A percentile compares a stretch with the other conserved stretches of the same genome.
phyloP scores from a whole-genome alignment of 2,329 filamentous ascomycete species.

The Pseudogymnoascus sp. region DNA sequence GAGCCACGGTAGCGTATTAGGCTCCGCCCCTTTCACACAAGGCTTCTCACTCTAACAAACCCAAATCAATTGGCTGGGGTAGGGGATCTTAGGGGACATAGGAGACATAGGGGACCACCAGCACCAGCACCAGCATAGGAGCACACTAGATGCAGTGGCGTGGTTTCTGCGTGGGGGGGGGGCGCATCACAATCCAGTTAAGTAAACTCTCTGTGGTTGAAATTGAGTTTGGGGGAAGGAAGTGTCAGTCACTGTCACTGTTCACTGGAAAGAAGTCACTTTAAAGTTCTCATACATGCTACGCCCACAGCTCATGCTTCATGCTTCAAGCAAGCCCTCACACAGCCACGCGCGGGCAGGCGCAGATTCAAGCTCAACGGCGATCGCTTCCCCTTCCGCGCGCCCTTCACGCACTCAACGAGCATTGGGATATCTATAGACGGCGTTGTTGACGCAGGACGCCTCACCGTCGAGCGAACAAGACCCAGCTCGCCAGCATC shows the following conservation, averaged over 20 bases:
- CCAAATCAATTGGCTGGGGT: not conserved
- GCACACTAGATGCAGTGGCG: not conserved
- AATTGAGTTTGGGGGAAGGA: not conserved
- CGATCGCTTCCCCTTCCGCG: not conserved
- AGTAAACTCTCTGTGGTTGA: not conserved
- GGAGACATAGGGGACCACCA: not conserved
- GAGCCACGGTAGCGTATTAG: slow-evolving; percentile 2
- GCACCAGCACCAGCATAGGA: not conserved
- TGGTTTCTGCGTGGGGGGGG: slow-evolving; percentile 2
- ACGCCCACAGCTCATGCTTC: slow-evolving; percentile 2
- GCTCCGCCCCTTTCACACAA: slow-evolving; percentile 5
- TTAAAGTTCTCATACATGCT: slow-evolving; percentile 5
- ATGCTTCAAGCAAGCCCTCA: slow-evolving; percentile 1
- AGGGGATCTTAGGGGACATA: not conserved
- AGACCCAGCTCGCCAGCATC: not conserved
- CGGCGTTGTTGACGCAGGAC: not conserved
- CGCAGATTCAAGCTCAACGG: slow-evolving; percentile 1
- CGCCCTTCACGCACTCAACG: too few relatives aligned
- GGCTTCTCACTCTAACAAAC: not conserved
- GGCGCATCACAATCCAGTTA: not conserved
- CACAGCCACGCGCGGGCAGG: not conserved
- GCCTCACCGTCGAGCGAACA: not conserved
- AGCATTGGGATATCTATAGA: not conserved
- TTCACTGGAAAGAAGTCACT: slow-evolving; percentile 7
- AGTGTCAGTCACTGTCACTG: not conserved